These are phyloP conservation scores for Boletus subparvulus DNA, from an alignment of 768 basidiomycete genomes.

Conservation along the genomic window DNA sequence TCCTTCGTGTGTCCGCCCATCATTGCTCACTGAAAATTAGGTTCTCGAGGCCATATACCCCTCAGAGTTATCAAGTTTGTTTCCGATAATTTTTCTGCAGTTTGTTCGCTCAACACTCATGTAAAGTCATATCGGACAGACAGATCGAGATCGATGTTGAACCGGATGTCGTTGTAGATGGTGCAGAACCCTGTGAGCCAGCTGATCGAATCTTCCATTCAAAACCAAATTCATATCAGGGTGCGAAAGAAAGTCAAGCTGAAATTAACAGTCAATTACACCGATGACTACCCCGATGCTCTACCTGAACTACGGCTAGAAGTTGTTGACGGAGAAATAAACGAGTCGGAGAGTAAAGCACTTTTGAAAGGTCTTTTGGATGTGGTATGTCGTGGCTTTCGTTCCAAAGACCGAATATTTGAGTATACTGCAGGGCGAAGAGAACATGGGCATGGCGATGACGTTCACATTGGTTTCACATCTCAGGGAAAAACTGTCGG, in stretches of 20 bases:
- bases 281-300: conserved; percentile 79
- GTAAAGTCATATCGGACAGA: conserved; percentile 80
- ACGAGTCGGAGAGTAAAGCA: conserved; percentile 52
- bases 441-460: conserved; percentile 96
- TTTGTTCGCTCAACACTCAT: conserved; percentile 47
- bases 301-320: conserved; percentile 73
- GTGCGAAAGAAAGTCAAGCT: conserved; percentile 62
- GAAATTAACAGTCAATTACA: conserved; percentile 71
- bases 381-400: conserved; percentile 44
- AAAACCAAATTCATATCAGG: conserved; percentile 8
- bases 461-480: conserved; percentile 91
- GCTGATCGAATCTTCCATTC: neutral
- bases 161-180: conserved; percentile 74
- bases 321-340: conserved; percentile 60
- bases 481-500: conserved; percentile 73
- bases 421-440: conserved; percentile 56
- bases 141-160: conserved; percentile 83
- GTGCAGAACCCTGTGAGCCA: conserved; percentile 53
- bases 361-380: conserved; percentile 58
- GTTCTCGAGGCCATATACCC: conserved; percentile 97
- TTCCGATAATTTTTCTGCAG: conserved; percentile 31
- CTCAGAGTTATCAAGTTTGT: conserved; percentile 88
- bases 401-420: neutral
- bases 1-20: conserved; percentile 5
- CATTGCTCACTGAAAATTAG: conserved; percentile 39